Base-by-base conservation (phyloP, 352 stramenopile species). In the Chrysophaeum taylorii region DNA sequence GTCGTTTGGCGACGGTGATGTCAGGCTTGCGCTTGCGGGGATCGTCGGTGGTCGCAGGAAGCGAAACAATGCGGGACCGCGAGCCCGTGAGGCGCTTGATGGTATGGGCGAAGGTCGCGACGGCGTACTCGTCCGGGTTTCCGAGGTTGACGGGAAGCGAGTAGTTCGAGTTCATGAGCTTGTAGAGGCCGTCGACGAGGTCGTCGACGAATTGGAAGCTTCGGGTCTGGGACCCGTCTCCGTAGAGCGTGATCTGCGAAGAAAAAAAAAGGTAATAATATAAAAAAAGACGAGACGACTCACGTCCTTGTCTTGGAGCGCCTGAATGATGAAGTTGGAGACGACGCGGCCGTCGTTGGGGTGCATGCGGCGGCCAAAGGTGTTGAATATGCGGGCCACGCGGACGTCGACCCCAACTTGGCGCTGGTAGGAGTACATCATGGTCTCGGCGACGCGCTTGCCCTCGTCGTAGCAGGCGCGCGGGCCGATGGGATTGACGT, bases 301-400 rank as follows among this genome's bases (percentile, higher is more conserved):
- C n/a, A n/a, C n/a, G n/a, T 83, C 76, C 72, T 91, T 90, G 29
- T 85, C 84, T 70, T 93, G 87, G 1, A 96, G 76, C 7, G 87
- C 79, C 79, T 97, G 93, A 83, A 98, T 97, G 79, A 99, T 98
- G 76, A 99, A 99, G 78, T 99, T 99, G 69, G 87, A 97, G 21
- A 99, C 94, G 0, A 99, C 95, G 54, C 95, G 89, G 7, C 95
- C 95, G 74, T 99, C 95, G 73, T 98, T 97, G 37, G 94, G 94
- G 73, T 98, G 93, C 95, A 99, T 99, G 1, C 92, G 83, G 0
- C 93, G 93, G 1, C 95, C 95, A 77, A 98, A 99, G 27, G 95
- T 99, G 79, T 99, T 99, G 84, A 99, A 99, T 69, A 99, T 99
- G 45, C 95, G 88, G 12, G 89, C 92, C 1, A 98, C 90, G 48